Evolutionary conservation across 495 filamentous ascomycete species (phyloP).

Genomic region (Ascobolus immersus): DNA sequence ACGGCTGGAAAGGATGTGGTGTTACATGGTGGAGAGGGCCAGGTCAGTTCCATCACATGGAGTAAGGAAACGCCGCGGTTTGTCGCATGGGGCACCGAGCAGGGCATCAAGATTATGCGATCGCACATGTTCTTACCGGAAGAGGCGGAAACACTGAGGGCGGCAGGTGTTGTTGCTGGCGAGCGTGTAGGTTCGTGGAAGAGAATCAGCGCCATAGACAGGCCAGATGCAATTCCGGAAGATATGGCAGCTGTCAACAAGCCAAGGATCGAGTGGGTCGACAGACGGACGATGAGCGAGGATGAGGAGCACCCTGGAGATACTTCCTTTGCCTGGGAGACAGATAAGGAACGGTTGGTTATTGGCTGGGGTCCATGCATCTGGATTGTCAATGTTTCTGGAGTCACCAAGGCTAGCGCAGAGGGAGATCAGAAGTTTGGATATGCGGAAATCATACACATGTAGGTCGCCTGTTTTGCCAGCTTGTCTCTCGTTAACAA

Average conservation of each 20-base stretch:
- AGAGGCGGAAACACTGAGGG: constrained; percentile 17
- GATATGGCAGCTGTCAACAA: constrained; percentile 93
- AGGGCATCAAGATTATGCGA: constrained; percentile 92
- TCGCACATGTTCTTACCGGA: constrained; percentile 45
- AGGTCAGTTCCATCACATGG: constrained; percentile 77
- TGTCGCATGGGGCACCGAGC: constrained; percentile 83
- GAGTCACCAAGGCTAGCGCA: constrained; percentile 34
- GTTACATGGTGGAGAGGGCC: constrained; percentile 75
- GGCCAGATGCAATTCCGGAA: constrained; percentile 25
- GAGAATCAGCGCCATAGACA: constrained; percentile 64
- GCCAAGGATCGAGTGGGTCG: constrained; percentile 71
- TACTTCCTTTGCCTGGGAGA: constrained; percentile 18
- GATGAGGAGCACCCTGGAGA: constrained; percentile 29
- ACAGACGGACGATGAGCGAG: constrained; percentile 44
- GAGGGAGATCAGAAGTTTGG: constrained; percentile 50
- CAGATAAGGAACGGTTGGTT: constrained; percentile 46
- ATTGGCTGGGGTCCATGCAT: constrained; percentile 90
- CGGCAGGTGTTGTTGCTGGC: constrained; percentile 43
- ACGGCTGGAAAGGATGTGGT: constrained; percentile 66
- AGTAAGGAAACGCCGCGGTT: constrained; percentile 61
- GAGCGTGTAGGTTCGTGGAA: constrained; percentile 37
- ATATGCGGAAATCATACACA: constrained; percentile 66
- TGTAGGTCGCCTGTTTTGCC: constrained; percentile 31
- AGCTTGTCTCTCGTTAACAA: background rate
- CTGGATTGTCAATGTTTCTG: constrained; percentile 80